Percentiles rank a stretch among this genome's conserved stretches.
These are phyloP conservation scores for Rosa lucieae DNA, from an alignment of 306 rosid species.

Conservation along the genomic window DNA sequence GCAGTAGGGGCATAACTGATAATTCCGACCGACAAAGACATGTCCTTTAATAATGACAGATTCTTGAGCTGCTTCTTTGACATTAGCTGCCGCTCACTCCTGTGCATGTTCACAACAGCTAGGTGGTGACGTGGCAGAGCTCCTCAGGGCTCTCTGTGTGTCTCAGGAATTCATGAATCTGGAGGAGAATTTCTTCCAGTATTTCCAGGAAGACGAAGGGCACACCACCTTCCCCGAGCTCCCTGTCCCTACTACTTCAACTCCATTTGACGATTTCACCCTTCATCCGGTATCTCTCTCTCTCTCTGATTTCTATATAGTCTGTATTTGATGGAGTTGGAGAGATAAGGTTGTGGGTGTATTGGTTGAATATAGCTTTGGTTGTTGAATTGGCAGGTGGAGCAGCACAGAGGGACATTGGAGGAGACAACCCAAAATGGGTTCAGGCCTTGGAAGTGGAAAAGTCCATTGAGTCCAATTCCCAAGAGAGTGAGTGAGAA, in stretches of 20 bases:
- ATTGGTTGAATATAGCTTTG: neutral
- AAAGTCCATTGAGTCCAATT: neutral
- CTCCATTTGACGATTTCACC: neutral
- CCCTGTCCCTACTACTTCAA: neutral
- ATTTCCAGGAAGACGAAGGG: neutral
- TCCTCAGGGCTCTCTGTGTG: neutral
- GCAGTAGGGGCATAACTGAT: neutral
- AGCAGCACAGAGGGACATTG: neutral
- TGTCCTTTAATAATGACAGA: neutral
- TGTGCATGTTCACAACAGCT: neutral
- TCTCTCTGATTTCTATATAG: too few species aligned
- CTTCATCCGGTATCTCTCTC: neutral
- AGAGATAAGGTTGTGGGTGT: neutral
- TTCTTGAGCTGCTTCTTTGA: neutral
- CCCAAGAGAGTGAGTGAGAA: conserved; percentile 4
- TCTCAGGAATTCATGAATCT: neutral
- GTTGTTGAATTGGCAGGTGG: neutral
- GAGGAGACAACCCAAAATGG: neutral
- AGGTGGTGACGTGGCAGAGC: neutral
- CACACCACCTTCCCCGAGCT: neutral
- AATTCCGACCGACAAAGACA: neutral
- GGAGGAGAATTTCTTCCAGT: neutral
- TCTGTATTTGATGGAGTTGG: neutral
- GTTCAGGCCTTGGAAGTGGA: neutral
- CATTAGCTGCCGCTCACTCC: neutral